Evolutionary conservation across 202 grass and related monocot species (phyloP), one percentile per base, ranked within the genome.

Genomic region (Panicum hallii): DNA sequence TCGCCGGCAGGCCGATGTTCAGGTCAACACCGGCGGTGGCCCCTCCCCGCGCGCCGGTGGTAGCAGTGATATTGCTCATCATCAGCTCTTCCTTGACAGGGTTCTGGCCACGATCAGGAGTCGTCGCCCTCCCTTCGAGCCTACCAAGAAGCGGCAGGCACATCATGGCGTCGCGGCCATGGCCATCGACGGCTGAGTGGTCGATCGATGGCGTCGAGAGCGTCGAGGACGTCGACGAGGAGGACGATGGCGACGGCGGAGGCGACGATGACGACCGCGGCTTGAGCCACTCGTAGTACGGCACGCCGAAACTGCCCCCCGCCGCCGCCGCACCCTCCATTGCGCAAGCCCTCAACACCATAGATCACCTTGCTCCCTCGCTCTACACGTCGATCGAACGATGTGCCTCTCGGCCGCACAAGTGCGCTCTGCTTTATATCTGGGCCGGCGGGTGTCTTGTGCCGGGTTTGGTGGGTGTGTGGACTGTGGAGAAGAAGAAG

Each of bases 141-240:
- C 85, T 85, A 5, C 90, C 87, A 41, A 97, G 84, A 55, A 97
- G 91, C 12, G 92, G 94, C 71, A 97, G 54, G 20, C 94, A 97
- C 72, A 56, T 11, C 64, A 81, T 46, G 70, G 83, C 72, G 17
- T 20, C 17, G 3, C 41, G 74, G 14, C 49, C 50, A n/a, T 57
- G 71, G 49, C 9, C 50, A 5, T 13, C 52, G 8, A 0, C 73
- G 14, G 14, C 3, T 1, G 69, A 22, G 2, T 19, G 68, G 42
- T 72, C 68, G 28, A 50, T 69, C 54, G 81, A 67, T 0, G 67
- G 61, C 19, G 67, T 9, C 3, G 85, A 78, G 52, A 83, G 40
- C 34, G 53, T 26, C 11, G 73, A 15, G 17, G 72, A 70, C 8
- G 71, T 60, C 11, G 66, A 0, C 32, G 82, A 60, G 16, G 79